A percentile compares a stretch with the other conserved stretches of the same genome.
Evolutionary conservation across 2,329 filamentous ascomycete species (phyloP).

Genomic region (Chaetomiaceae sp.): DNA sequence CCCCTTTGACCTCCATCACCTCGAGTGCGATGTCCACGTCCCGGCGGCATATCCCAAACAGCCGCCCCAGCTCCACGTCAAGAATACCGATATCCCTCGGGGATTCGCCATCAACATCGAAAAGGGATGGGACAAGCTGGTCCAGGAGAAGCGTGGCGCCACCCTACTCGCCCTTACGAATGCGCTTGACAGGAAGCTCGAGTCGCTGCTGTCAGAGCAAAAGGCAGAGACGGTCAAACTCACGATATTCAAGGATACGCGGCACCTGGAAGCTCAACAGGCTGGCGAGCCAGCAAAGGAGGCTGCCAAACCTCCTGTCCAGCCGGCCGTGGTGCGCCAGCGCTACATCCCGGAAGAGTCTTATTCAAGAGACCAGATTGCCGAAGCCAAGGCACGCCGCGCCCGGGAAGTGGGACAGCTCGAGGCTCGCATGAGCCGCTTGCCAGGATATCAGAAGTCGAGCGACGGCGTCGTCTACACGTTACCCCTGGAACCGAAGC

Average conservation of each 20-base stretch:
- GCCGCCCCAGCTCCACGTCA: conserved; percentile 57
- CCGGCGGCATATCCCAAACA: conserved; percentile 59
- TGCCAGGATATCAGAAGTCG: conserved; percentile 63
- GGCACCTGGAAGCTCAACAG: conserved; percentile 36
- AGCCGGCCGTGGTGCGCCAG: conserved; percentile 8
- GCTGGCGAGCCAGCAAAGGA: background rate
- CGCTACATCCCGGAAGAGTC: conserved; percentile 42
- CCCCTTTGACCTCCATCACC: conserved; percentile 66
- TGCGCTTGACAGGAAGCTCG: conserved; percentile 67
- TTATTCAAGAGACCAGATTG: conserved; percentile 57
- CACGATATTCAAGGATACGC: conserved; percentile 55
- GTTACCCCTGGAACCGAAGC: conserved; percentile 64
- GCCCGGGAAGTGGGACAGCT: conserved; percentile 66
- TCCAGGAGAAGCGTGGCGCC: conserved; percentile 47
- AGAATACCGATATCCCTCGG: conserved; percentile 48
- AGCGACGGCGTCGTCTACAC: conserved; percentile 67
- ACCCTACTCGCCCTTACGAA: conserved; percentile 66
- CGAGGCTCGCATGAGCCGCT: conserved; percentile 67
- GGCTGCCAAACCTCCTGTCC: background rate
- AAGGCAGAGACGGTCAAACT: conserved; percentile 71
- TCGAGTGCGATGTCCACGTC: conserved; percentile 65
- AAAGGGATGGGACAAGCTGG: conserved; percentile 64
- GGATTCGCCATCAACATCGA: conserved; percentile 74
- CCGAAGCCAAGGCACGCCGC: conserved; percentile 58
- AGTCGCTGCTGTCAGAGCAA: conserved; percentile 63